A percentile compares a stretch with the other conserved stretches of the same genome.
These are phyloP conservation scores for Flueggea neowawraea DNA, from an alignment of 441 rosid genomes.

Conservation along the genomic window DNA sequence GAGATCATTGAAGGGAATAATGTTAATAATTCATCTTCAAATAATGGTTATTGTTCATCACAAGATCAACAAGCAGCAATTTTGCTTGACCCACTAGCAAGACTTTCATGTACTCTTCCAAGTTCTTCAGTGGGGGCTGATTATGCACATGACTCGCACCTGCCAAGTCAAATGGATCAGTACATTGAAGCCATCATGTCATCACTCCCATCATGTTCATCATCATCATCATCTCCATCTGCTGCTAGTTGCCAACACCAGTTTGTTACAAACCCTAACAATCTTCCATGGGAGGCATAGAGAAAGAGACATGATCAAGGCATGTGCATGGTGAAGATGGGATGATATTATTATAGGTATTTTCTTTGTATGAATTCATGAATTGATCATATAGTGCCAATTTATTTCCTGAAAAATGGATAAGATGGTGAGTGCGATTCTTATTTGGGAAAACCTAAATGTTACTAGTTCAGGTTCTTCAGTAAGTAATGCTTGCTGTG, in stretches of 20 bases:
- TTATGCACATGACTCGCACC: constrained; percentile 25
- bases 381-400: constrained; percentile 15
- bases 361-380: constrained; percentile 6
- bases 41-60: neutral
- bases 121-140: constrained; percentile 10
- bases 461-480: constrained; percentile 41
- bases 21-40: constrained; percentile 22
- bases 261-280: constrained; percentile 56
- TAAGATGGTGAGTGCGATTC: constrained; percentile 26
- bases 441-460: constrained; percentile 38
- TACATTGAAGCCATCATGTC: constrained; percentile 58
- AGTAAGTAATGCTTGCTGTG: constrained; percentile 19
- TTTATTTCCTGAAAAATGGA: constrained; percentile 18
- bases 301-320: neutral
- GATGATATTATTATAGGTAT: neutral
- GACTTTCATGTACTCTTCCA: constrained; percentile 24
- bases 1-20: constrained; percentile 51
- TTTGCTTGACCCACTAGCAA: constrained; percentile 27
- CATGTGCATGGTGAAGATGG: neutral
- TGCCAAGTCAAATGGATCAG: constrained; percentile 38
- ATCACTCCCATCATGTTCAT: constrained; percentile 27
- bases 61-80: neutral
- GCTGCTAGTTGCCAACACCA: constrained; percentile 33
- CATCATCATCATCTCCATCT: constrained; percentile 43
- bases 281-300: constrained; percentile 40